Evolutionary conservation across 495 filamentous ascomycete species (phyloP), one percentile per base, ranked within the genome.

Genomic region (Lasiosphaeria hispida): DNA sequence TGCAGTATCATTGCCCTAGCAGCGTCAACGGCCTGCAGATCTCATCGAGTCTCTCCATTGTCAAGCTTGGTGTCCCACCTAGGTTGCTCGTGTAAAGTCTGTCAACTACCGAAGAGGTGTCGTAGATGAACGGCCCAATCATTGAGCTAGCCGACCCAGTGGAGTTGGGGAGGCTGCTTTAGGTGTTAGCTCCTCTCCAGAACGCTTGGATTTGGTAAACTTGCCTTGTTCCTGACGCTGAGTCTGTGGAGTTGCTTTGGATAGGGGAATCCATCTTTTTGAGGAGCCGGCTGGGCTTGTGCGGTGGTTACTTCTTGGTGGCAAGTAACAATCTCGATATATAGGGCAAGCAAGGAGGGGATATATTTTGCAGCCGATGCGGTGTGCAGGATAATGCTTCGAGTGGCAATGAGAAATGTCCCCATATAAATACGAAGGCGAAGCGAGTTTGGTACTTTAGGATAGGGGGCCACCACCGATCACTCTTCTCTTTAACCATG

Each of bases 41-140:
- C 50, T 53, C 37, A 53, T 53, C 37, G 1, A 53, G 50, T 5
- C 4, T 53, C 14, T 53, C 50, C 37, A 1, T 42, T n/a, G 50
- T 53, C 50, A 42, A 23, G 3, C 37, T 36, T 15, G 50, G 17
- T 6, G 8, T 5, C 4, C 36, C 50, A 4, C 5, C 10, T 4
- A n/a, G 23, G 50, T 4, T 18, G 50, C 50, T 38, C 3, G 37
- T 7, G 50, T 53, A 42, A 36, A 53, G 19, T 19, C 50, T 53
- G 14, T 53, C 50, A 1, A 30, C 37, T 11, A 53, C 37, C n/a
- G 50, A 53, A n/a, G 50, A 10, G 15, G 50, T 53, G 37, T 53
- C 50, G 37, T 53, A 42, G 15, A 53, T 53, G 17, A 53, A 53
- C 2, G 37, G 50, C 1, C 50, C 50, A 4, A 53, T 14, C 50